phyloP scores from a whole-genome alignment of 1,284 basidiomycete genomes.

The Fistulinella cinereoalba region DNA sequence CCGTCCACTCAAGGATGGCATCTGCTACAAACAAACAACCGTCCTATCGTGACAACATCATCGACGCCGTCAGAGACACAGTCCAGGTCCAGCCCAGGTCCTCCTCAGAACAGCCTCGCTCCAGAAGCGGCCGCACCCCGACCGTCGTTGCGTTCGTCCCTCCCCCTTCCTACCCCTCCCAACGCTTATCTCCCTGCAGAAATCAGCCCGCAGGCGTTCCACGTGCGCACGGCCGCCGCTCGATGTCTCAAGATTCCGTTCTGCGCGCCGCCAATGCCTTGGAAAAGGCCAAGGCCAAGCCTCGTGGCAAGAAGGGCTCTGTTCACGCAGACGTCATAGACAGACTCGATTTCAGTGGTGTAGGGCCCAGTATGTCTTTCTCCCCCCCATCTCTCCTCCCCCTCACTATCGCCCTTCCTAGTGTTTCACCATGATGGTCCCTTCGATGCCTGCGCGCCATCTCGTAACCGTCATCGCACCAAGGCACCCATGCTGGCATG shows the following conservation, averaged over 20 bases:
- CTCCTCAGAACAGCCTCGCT: constrained; percentile 37
- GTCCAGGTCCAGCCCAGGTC: constrained; percentile 40
- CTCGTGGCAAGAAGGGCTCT: constrained; percentile 66
- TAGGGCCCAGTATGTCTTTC: constrained; percentile 66
- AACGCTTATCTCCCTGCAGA: constrained; percentile 13
- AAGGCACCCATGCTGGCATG: constrained; percentile 82
- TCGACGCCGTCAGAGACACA: constrained; percentile 64
- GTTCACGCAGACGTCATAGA: constrained; percentile 65
- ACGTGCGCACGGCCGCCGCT: constrained; percentile 52
- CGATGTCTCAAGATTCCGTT: constrained; percentile 68
- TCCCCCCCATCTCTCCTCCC: neutral
- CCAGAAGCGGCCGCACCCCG: constrained; percentile 46
- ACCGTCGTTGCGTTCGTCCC: constrained; percentile 41
- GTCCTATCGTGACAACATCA: constrained; percentile 42
- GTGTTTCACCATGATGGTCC: constrained; percentile 89
- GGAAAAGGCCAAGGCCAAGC: constrained; percentile 56
- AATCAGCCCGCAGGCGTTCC: constrained; percentile 23
- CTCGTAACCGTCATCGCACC: constrained; percentile 73
- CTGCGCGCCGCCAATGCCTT: constrained; percentile 37
- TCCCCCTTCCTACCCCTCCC: constrained; percentile 1
- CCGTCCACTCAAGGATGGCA: constrained; percentile 26
- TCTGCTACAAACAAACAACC: constrained; percentile 24
- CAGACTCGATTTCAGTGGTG: constrained; percentile 61
- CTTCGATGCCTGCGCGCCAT: constrained; percentile 84
- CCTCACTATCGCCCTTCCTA: constrained; percentile 31